phyloP scores from a whole-genome alignment of 2,329 filamentous ascomycete genomes.

The Didymella glomerata region DNA sequence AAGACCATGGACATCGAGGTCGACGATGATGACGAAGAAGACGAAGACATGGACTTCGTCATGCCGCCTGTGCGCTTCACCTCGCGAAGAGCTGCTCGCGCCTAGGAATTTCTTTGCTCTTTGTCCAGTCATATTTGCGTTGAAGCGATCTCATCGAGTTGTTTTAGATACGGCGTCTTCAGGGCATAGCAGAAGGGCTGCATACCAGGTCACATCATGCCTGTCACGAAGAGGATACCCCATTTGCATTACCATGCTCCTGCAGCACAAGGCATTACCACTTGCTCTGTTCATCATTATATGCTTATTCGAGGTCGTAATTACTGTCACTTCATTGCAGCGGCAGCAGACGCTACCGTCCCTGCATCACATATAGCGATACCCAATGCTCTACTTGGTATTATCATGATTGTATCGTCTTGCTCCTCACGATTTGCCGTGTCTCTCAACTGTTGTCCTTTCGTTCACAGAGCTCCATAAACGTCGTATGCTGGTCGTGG shows the following conservation, averaged over 20 bases:
- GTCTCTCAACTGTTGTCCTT: neutral
- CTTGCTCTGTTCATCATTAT: neutral
- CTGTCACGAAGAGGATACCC: conserved; percentile 19
- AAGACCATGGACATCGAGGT: conserved; percentile 48
- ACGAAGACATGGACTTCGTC: conserved; percentile 45
- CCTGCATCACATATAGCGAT: conserved; percentile 3
- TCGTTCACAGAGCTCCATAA: neutral
- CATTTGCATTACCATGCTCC: conserved; percentile 4
- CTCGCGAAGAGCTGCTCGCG: conserved; percentile 36
- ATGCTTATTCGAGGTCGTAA: conserved; percentile 3
- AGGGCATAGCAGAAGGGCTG: conserved; percentile 8
- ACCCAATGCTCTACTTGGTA: conserved; percentile 8
- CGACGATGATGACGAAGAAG: conserved; percentile 45
- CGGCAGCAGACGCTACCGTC: neutral
- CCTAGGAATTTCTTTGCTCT: conserved; percentile 11
- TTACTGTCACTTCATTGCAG: conserved; percentile 1
- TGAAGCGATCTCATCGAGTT: conserved; percentile 36
- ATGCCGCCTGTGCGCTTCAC: conserved; percentile 50
- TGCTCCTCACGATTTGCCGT: neutral
- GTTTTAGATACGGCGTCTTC: conserved; percentile 9
- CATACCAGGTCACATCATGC: conserved; percentile 10
- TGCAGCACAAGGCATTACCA: conserved; percentile 1
- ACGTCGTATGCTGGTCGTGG: neutral
- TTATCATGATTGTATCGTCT: neutral
- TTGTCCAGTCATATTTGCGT: conserved; percentile 32